phyloP scores from a whole-genome alignment of 2,329 filamentous ascomycete species.

The Chrysosporium keratinophilum region DNA sequence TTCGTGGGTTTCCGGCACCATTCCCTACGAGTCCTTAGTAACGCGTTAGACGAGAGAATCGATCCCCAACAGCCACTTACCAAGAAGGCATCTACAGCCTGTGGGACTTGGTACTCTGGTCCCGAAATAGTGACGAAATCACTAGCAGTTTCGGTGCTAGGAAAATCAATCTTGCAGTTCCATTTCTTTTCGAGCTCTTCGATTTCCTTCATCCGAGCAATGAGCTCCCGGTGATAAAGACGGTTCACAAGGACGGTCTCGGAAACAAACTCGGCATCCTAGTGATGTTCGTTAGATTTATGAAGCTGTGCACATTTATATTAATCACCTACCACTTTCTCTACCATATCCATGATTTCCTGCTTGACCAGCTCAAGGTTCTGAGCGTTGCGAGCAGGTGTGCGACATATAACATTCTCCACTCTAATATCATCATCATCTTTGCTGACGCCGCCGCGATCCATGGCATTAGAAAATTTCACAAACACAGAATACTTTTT shows the following conservation, averaged over 20 bases:
- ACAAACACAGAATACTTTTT: conserved; percentile 99
- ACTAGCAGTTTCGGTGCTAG: conserved; percentile 92
- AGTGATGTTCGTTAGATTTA: conserved; percentile 11
- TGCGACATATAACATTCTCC: conserved; percentile 97
- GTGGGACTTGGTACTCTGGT: conserved; percentile 94
- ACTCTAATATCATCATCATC: conserved; percentile 98
- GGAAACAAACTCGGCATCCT: conserved; percentile 93
- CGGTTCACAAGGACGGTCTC: conserved; percentile 90
- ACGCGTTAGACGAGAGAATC: neutral
- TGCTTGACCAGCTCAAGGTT: conserved; percentile 95
- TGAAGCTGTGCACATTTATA: neutral
- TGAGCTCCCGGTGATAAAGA: conserved; percentile 86
- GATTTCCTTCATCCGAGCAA: conserved; percentile 77
- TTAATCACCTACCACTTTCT: conserved; percentile 60
- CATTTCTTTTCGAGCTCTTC: conserved; percentile 97
- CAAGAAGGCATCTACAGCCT: conserved; percentile 90
- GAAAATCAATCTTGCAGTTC: conserved; percentile 99
- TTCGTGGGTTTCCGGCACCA: conserved; percentile 95
- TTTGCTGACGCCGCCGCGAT: conserved; percentile 82
- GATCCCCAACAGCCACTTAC: conserved; percentile 37
- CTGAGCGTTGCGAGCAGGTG: conserved; percentile 90
- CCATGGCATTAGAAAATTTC: conserved; percentile 99
- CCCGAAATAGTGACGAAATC: conserved; percentile 93
- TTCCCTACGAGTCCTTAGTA: conserved; percentile 50
- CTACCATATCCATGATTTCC: conserved; percentile 99